These are phyloP conservation scores for Neurospora discreta DNA, from an alignment of 495 filamentous ascomycete species.

Conservation along the genomic window DNA sequence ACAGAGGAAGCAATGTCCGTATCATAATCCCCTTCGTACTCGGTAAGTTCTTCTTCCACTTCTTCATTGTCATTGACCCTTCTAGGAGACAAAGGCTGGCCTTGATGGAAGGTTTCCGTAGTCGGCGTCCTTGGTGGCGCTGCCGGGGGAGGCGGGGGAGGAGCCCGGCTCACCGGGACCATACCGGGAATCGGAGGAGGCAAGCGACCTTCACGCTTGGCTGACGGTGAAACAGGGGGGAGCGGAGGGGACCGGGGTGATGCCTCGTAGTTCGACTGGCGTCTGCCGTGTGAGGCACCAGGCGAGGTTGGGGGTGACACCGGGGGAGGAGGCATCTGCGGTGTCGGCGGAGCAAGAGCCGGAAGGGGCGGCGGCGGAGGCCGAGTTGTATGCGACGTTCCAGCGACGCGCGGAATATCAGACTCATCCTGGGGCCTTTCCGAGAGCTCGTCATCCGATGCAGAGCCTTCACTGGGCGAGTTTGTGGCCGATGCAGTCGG, in stretches of 20 bases:
- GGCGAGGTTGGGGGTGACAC: conserved; percentile 45
- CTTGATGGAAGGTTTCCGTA: conserved; percentile 35
- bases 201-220: conserved; percentile 41
- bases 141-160: conserved; percentile 67
- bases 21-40: conserved; percentile 97
- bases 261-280: conserved; percentile 39
- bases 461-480: conserved; percentile 70
- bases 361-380: conserved; percentile 32
- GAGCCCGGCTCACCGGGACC: conserved; percentile 46
- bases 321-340: conserved; percentile 21
- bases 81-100: conserved; percentile 8
- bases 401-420: conserved; percentile 27
- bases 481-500: conserved; percentile 37
- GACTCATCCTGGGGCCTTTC: conserved; percentile 34
- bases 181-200: conserved; percentile 40
- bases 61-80: conserved; percentile 45
- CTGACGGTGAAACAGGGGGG: conserved; percentile 22
- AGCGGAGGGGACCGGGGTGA: conserved; percentile 34
- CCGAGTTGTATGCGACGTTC: conserved; percentile 23
- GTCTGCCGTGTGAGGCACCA: conserved; percentile 35
- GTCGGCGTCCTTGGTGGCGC: conserved; percentile 45
- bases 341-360: conserved; percentile 8
- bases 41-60: conserved; percentile 71
- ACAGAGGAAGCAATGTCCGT: conserved; percentile 90
- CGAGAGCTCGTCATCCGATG: conserved; percentile 92